These are phyloP conservation scores for Kurtzmaniella fragi DNA, from an alignment of 805 yeast species.

Conservation along the genomic window DNA sequence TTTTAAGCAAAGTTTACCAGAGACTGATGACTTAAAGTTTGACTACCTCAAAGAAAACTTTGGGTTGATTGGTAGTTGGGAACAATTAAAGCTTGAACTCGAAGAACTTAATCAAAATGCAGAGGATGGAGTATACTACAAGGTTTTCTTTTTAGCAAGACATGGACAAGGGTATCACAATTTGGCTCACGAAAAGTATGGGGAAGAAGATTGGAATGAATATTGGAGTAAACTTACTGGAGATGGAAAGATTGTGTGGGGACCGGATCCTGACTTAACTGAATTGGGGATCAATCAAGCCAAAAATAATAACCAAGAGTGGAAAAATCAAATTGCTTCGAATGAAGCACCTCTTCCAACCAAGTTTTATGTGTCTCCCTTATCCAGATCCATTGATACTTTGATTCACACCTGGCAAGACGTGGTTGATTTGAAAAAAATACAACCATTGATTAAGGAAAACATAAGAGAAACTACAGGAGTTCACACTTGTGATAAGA, in stretches of 20 bases:
- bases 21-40: constrained; percentile 39
- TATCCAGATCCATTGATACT: constrained; percentile 60
- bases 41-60: constrained; percentile 39
- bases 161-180: constrained; percentile 74
- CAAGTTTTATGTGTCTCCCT: constrained; percentile 55
- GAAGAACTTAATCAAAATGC: constrained; percentile 30
- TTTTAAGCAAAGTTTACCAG: constrained; percentile 39
- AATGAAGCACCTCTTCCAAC: constrained; percentile 47
- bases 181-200: constrained; percentile 48
- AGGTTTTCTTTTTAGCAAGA: constrained; percentile 51
- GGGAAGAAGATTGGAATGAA: constrained; percentile 50
- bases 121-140: constrained; percentile 29
- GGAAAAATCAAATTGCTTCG: constrained; percentile 35
- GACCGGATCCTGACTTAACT: constrained; percentile 59
- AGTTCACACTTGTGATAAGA: constrained; percentile 53
- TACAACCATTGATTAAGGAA: constrained; percentile 38
- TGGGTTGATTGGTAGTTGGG: constrained; percentile 43
- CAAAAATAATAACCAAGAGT: constrained; percentile 36
- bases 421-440: constrained; percentile 28
- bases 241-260: constrained; percentile 53
- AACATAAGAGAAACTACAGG: constrained; percentile 60
- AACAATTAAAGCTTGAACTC: constrained; percentile 25
- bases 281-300: constrained; percentile 55
- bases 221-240: constrained; percentile 50
- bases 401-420: constrained; percentile 47